Percentiles rank a stretch among this genome's conserved stretches.
These are phyloP conservation scores for Pichia ethanolica DNA, from an alignment of 805 yeast genomes.

Conservation along the genomic window DNA sequence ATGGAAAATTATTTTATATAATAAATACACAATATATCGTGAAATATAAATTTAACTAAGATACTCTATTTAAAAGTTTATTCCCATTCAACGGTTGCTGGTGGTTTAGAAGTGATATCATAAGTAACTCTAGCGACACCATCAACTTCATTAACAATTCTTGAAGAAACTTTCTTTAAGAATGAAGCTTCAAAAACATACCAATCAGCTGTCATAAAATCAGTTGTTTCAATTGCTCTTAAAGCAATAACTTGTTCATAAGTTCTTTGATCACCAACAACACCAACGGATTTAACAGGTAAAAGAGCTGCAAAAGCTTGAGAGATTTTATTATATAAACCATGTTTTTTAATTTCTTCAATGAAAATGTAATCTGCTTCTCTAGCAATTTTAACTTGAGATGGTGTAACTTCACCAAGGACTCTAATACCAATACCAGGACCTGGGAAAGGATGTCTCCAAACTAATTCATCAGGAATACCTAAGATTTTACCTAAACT, in stretches of 20 bases:
- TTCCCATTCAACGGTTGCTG: constrained; percentile 99
- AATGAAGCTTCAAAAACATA: constrained; percentile 85
- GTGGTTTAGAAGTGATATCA: constrained; percentile 98
- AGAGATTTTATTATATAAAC: constrained; percentile 84
- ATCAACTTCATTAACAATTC: constrained; percentile 97
- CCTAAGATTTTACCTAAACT: constrained; percentile 91
- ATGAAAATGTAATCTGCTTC: constrained; percentile 95
- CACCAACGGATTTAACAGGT: constrained; percentile 98
- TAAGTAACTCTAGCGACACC: constrained; percentile 99
- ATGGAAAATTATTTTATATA: neutral
- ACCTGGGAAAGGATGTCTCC: constrained; percentile 99
- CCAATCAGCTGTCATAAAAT: constrained; percentile 99
- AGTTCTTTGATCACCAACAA: constrained; percentile 99
- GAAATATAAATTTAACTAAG: too few relatives aligned
- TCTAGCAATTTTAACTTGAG: constrained; percentile 93
- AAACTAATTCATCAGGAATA: constrained; percentile 91
- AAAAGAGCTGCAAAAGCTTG: constrained; percentile 97
- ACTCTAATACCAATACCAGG: constrained; percentile 99
- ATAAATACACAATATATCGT: too few relatives aligned
- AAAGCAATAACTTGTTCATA: constrained; percentile 98
- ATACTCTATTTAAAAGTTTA: constrained; percentile 27
- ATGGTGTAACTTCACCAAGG: constrained; percentile 90
- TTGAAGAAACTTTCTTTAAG: constrained; percentile 85
- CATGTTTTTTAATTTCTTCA: constrained; percentile 90
- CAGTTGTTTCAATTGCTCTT: constrained; percentile 95